Conservation (phyloP, 495 filamentous ascomycete genomes). For the Hamigera avellanea region DNA sequence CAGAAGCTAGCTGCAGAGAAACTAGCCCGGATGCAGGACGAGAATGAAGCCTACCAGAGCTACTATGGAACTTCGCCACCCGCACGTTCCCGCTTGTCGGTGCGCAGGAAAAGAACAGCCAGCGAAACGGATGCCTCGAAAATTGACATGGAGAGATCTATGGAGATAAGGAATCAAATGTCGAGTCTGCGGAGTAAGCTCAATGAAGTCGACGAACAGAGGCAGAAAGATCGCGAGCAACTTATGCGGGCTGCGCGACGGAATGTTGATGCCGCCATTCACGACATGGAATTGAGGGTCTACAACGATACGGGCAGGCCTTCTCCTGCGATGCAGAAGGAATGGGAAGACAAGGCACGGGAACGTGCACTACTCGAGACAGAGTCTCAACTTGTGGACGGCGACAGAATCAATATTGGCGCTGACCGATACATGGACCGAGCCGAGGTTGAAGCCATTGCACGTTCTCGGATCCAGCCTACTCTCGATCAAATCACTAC, state of each 20-base stretch:
- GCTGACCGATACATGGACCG: constrained; percentile 69
- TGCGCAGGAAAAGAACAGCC: constrained; percentile 52
- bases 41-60: constrained; percentile 54
- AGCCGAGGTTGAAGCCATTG: constrained; percentile 70
- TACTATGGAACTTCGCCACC: constrained; percentile 56
- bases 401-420: constrained; percentile 67
- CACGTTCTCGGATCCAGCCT: constrained; percentile 69
- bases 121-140: constrained; percentile 53
- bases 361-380: constrained; percentile 49
- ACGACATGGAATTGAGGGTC: constrained; percentile 68
- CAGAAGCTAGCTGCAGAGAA: constrained; percentile 76
- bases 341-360: constrained; percentile 69
- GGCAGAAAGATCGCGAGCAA: constrained; percentile 59
- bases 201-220: constrained; percentile 58
- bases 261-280: constrained; percentile 69
- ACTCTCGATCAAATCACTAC: constrained; percentile 82
- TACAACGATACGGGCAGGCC: constrained; percentile 67
- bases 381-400: constrained; percentile 40
- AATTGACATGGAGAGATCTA: constrained; percentile 56
- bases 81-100: constrained; percentile 39
- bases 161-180: constrained; percentile 72
- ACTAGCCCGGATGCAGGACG: constrained; percentile 64
- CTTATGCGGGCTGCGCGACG: constrained; percentile 71
- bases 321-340: constrained; percentile 52
- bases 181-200: constrained; percentile 57